These are phyloP conservation scores for Porpolomopsis calyptriformis DNA, from an alignment of 768 basidiomycete genomes.

Conservation along the genomic window DNA sequence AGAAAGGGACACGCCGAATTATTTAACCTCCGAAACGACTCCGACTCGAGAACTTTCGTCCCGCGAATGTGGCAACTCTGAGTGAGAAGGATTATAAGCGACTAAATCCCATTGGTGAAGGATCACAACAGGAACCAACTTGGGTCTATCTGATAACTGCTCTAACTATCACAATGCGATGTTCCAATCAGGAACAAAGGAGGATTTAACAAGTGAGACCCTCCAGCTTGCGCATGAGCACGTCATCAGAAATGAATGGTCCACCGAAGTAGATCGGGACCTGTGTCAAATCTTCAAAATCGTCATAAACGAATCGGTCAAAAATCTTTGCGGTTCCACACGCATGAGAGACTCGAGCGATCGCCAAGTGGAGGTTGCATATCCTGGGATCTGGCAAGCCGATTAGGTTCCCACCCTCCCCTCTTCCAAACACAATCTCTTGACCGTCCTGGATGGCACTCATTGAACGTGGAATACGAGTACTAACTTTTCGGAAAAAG, in stretches of 20 bases:
- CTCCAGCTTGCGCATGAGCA: conserved; percentile 8
- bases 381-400: conserved; percentile 2
- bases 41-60: too few relatives aligned
- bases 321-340: conserved; percentile 8
- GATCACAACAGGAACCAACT: too few relatives aligned
- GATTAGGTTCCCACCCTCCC: conserved; percentile 2
- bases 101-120: too few relatives aligned
- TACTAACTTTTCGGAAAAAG: conserved; percentile 6
- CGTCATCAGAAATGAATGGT: conserved; percentile 8
- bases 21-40: too few relatives aligned
- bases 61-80: too few relatives aligned
- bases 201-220: neutral
- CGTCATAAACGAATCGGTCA: conserved; percentile 8
- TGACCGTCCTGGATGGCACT: conserved; percentile 3
- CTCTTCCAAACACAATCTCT: conserved; percentile 9
- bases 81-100: too few relatives aligned
- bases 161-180: too few relatives aligned
- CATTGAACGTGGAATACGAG: neutral
- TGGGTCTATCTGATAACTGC: too few relatives aligned
- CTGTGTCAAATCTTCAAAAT: conserved; percentile 6
- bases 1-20: too few relatives aligned
- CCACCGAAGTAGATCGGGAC: conserved; percentile 7
- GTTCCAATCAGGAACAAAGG: too few relatives aligned
- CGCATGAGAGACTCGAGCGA: conserved; percentile 4
- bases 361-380: conserved; percentile 9